Evolutionary conservation across 305 asterid genomes (phyloP).

Genomic region (Andrographis paniculata): DNA sequence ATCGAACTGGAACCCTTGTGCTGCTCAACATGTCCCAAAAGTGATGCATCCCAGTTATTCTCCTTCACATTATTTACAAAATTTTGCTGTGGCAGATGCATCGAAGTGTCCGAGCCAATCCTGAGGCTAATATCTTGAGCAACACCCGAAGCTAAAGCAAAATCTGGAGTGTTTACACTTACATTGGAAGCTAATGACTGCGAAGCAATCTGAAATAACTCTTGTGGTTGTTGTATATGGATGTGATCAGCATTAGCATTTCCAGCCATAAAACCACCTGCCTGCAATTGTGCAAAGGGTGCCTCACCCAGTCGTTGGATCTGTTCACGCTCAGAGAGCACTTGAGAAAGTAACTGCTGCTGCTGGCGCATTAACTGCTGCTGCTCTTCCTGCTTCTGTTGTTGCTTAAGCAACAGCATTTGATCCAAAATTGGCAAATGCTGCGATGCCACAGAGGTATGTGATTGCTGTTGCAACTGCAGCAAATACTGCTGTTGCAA

Average conservation of each 20-base stretch:
- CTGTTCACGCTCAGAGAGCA: conserved; percentile 41
- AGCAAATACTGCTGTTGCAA: conserved; percentile 61
- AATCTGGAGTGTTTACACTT: conserved; percentile 26
- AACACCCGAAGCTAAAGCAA: conserved; percentile 29
- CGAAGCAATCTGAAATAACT: conserved; percentile 33
- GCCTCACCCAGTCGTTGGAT: conserved; percentile 39
- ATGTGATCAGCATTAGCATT: conserved; percentile 37
- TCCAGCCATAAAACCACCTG: conserved; percentile 33
- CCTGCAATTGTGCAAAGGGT: conserved; percentile 35
- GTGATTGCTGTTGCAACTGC: conserved; percentile 58
- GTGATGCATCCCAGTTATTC: conserved; percentile 28
- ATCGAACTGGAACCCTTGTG: conserved; percentile 20
- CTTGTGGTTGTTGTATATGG: conserved; percentile 33
- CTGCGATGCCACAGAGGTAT: conserved; percentile 48
- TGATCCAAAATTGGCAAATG: conserved; percentile 51
- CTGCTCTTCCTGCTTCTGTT: conserved; percentile 59
- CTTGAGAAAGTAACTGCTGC: conserved; percentile 62
- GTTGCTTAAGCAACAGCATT: conserved; percentile 50
- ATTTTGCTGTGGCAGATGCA: conserved; percentile 40
- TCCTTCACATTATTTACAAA: conserved; percentile 24
- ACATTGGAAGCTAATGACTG: conserved; percentile 30
- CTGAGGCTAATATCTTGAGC: conserved; percentile 31
- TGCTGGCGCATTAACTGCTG: conserved; percentile 53
- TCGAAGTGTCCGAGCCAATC: conserved; percentile 29
- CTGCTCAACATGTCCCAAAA: conserved; percentile 28